Conservation (phyloP, 2,329 filamentous ascomycete genomes). For the Chaetomiaceae sp. region DNA sequence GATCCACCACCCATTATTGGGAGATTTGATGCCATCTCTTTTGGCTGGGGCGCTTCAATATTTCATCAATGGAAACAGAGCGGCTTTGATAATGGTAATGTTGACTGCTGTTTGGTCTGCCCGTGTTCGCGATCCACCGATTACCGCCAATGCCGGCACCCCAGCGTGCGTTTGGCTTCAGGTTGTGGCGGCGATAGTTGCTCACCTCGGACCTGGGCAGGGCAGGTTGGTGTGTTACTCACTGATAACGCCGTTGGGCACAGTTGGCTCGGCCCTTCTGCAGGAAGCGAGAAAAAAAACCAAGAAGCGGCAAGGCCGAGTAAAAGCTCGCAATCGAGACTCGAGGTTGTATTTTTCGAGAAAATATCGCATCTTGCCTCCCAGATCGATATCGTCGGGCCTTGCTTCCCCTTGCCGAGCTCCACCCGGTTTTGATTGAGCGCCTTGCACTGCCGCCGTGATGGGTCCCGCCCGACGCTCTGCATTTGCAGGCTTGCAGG, state of each 20-base stretch:
- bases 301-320: neutral
- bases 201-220: too few relatives aligned
- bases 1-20: slow-evolving; percentile 22
- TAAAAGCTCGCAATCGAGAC: neutral
- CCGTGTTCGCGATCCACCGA: too few relatives aligned
- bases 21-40: slow-evolving; percentile 20
- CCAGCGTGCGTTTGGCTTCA: too few relatives aligned
- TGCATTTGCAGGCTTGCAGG: neutral
- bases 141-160: too few relatives aligned
- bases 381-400: slow-evolving; percentile 5
- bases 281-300: neutral
- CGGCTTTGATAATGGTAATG: neutral
- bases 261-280: slow-evolving; percentile 6
- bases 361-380: slow-evolving; percentile 17
- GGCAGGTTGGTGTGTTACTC: too few relatives aligned
- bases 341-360: slow-evolving; percentile 8
- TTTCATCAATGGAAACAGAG: neutral
- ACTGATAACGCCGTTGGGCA: neutral
- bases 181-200: too few relatives aligned
- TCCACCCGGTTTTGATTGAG: slow-evolving; percentile 20
- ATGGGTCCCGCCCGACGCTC: slow-evolving; percentile 1
- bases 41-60: slow-evolving; percentile 19
- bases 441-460: slow-evolving; percentile 1
- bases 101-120: too few relatives aligned
- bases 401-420: slow-evolving; percentile 16